Conservation (phyloP, 805 yeast genomes). For the Candida easanensis region DNA sequence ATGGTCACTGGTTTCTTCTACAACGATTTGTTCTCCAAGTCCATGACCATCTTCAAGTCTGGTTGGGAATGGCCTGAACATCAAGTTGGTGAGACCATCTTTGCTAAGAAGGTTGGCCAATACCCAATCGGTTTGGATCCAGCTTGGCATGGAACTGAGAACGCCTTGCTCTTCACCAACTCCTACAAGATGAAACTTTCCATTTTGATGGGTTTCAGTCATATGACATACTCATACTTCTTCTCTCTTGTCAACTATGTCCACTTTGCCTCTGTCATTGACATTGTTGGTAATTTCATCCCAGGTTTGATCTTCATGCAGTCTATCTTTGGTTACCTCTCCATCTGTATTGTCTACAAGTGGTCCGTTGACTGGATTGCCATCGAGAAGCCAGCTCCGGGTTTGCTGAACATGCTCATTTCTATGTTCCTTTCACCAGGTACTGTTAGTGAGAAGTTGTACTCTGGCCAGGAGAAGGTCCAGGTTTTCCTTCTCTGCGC, state of each 20-base stretch:
- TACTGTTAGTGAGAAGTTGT: constrained; percentile 72
- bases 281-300: constrained; percentile 86
- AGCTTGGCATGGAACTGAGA: constrained; percentile 97
- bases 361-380: constrained; percentile 93
- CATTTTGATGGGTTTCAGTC: constrained; percentile 88
- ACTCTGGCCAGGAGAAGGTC: constrained; percentile 71
- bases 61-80: constrained; percentile 92
- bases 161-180: constrained; percentile 83
- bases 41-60: constrained; percentile 79
- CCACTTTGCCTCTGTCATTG: constrained; percentile 67
- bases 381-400: constrained; percentile 79
- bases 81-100: constrained; percentile 63
- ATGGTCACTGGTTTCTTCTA: constrained; percentile 93
- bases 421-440: constrained; percentile 97
- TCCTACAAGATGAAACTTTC: constrained; percentile 98
- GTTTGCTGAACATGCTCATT: constrained; percentile 89
- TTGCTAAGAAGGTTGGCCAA: constrained; percentile 63
- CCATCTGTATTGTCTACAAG: constrained; percentile 83
- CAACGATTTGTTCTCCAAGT: constrained; percentile 89
- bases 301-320: constrained; percentile 96
- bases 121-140: constrained; percentile 88
- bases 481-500: constrained; percentile 69
- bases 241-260: constrained; percentile 82
- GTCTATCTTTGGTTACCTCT: constrained; percentile 90
- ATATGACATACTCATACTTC: constrained; percentile 87